A percentile compares a stretch with the other conserved stretches of the same genome.
Evolutionary conservation across 2,329 filamentous ascomycete species (phyloP).

Genomic region (Arthrocladium fulminans): DNA sequence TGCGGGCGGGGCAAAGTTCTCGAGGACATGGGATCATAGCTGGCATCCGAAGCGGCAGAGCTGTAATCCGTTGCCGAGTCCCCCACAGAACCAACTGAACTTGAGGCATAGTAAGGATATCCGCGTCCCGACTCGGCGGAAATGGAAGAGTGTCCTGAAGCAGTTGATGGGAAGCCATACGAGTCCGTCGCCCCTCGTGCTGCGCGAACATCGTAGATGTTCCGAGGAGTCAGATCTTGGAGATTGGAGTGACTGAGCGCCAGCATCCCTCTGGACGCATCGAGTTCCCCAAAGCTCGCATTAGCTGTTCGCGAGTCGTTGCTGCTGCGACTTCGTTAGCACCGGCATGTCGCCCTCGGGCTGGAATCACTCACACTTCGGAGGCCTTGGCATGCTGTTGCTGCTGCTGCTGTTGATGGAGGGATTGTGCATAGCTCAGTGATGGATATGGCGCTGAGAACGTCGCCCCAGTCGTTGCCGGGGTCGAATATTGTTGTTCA

Average conservation of each 20-base stretch:
- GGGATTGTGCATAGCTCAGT: slow-evolving; percentile 63
- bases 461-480: slow-evolving; percentile 60
- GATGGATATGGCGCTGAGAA: slow-evolving; percentile 65
- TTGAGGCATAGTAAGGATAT: slow-evolving; percentile 74
- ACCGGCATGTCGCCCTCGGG: slow-evolving; percentile 33
- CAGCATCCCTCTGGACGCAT: slow-evolving; percentile 89
- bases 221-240: slow-evolving; percentile 68
- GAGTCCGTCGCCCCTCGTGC: slow-evolving; percentile 70
- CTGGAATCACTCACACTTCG: slow-evolving; percentile 69
- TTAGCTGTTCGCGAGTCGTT: slow-evolving; percentile 42
- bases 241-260: slow-evolving; percentile 65
- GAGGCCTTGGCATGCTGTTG: slow-evolving; percentile 62
- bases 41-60: slow-evolving; percentile 68
- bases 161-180: slow-evolving; percentile 79
- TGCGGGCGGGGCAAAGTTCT: slow-evolving; percentile 76
- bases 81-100: slow-evolving; percentile 54
- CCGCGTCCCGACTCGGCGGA: slow-evolving; percentile 82
- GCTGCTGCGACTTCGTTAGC: slow-evolving; percentile 10
- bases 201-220: slow-evolving; percentile 67
- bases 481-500: slow-evolving; percentile 60
- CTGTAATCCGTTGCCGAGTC: slow-evolving; percentile 82
- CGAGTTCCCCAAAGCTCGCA: slow-evolving; percentile 76
- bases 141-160: slow-evolving; percentile 81
- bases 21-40: slow-evolving; percentile 62
- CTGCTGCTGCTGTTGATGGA: slow-evolving; percentile 51